phyloP scores from a whole-genome alignment of 305 asterid genomes.

The Striga hermonthica region DNA sequence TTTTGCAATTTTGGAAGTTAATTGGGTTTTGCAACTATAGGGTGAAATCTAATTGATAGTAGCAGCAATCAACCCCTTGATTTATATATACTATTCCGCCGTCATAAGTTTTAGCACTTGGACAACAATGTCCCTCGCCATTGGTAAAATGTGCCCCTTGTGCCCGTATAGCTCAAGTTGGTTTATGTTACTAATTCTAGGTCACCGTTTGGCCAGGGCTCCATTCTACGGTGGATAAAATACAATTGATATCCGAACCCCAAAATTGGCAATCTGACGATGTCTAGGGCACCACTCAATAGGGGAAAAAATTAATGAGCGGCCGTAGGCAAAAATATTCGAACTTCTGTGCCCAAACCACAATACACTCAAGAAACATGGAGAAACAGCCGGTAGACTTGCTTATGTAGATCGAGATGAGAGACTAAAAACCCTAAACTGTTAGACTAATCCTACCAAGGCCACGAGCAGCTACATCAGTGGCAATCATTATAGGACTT shows the following conservation, averaged over 20 bases:
- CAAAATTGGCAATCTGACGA: neutral
- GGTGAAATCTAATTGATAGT: neutral
- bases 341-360: slow-evolving; percentile 69
- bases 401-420: slow-evolving; percentile 40
- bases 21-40: neutral
- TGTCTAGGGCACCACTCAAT: slow-evolving; percentile 20
- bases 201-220: slow-evolving; percentile 21
- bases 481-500: slow-evolving; percentile 90
- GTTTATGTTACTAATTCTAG: slow-evolving; percentile 25
- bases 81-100: no score
- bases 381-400: slow-evolving; percentile 94
- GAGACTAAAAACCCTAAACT: slow-evolving; percentile 55
- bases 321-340: slow-evolving; percentile 32
- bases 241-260: slow-evolving; percentile 20
- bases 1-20: neutral
- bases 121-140: slow-evolving; percentile 7
- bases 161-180: slow-evolving; percentile 23
- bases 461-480: slow-evolving; percentile 99
- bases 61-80: no score
- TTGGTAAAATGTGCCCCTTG: slow-evolving; percentile 7
- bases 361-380: slow-evolving; percentile 56
- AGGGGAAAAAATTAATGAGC: slow-evolving; percentile 21
- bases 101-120: neutral
- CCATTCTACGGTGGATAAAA: slow-evolving; percentile 18
- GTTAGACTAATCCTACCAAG: slow-evolving; percentile 81